Evolutionary conservation across 805 yeast genomes (phyloP).

Genomic region (Candida adriatica): DNA sequence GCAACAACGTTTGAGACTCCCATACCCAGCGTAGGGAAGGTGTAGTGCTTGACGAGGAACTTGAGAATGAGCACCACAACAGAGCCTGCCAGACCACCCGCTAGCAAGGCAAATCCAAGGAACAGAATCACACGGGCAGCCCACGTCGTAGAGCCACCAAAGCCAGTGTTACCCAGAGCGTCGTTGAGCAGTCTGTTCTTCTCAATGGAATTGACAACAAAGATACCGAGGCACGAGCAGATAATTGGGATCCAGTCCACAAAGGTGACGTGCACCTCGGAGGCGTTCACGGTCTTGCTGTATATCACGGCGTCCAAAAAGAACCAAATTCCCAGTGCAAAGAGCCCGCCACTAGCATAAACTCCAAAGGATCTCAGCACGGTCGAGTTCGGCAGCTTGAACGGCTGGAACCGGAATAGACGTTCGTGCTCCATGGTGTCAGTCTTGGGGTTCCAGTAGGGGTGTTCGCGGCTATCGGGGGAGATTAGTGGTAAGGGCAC

Average conservation of each 20-base stretch:
- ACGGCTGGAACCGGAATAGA: conserved; percentile 58
- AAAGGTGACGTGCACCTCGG: conserved; percentile 80
- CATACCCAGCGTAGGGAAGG: conserved; percentile 89
- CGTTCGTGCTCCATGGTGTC: conserved; percentile 37
- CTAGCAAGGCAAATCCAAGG: conserved; percentile 85
- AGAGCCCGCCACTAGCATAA: conserved; percentile 68
- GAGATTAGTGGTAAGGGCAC: no score
- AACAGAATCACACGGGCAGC: conserved; percentile 88
- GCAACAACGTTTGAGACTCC: conserved; percentile 84
- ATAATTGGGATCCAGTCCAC: conserved; percentile 95
- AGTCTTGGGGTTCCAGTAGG: no score
- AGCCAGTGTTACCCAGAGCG: conserved; percentile 25
- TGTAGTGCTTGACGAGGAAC: conserved; percentile 69
- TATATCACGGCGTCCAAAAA: conserved; percentile 85
- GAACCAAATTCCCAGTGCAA: conserved; percentile 84
- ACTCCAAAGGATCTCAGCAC: conserved; percentile 68
- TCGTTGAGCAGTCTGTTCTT: conserved; percentile 33
- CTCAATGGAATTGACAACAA: conserved; percentile 50
- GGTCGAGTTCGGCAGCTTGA: conserved; percentile 64
- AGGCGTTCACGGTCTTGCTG: conserved; percentile 78
- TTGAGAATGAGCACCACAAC: conserved; percentile 82
- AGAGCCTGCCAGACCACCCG: conserved; percentile 92
- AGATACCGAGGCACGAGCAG: conserved; percentile 84
- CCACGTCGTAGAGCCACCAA: conserved; percentile 64
- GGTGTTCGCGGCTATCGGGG: no score